Conservation (phyloP, 768 basidiomycete genomes). For the Leccinum subgranulosum region DNA sequence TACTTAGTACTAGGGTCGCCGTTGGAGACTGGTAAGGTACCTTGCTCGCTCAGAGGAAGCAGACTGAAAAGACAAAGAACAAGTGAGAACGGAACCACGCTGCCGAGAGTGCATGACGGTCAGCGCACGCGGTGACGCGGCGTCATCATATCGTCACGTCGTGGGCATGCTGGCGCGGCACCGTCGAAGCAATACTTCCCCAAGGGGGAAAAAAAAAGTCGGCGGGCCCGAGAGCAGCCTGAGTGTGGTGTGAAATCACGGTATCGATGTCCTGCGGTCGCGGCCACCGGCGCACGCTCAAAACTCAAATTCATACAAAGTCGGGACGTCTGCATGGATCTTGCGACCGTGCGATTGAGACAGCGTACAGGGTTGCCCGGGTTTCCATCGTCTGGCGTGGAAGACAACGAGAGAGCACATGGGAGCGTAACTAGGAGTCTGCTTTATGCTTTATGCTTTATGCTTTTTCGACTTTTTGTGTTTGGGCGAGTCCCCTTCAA, state of each 20-base stretch:
- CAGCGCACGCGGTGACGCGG: too few species aligned
- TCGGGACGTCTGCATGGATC: background rate
- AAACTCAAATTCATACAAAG: background rate
- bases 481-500: conserved; percentile 43
- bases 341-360: background rate
- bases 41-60: too few species aligned
- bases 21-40: too few species aligned
- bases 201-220: too few species aligned
- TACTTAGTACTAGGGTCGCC: too few species aligned
- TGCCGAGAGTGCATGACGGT: too few species aligned
- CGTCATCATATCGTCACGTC: too few species aligned
- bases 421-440: conserved; percentile 5
- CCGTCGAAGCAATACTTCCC: too few species aligned
- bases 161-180: too few species aligned
- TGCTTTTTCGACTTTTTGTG: conserved; percentile 44
- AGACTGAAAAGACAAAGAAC: too few species aligned
- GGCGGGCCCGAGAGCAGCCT: too few species aligned
- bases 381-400: background rate
- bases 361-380: background rate
- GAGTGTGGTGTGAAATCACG: background rate
- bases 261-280: background rate
- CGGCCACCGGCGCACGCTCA: background rate
- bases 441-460: conserved; percentile 42
- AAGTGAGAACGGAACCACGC: too few species aligned
- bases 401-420: background rate